phyloP scores from a whole-genome alignment of 345 rosid species.

The Trapa bicornis region DNA sequence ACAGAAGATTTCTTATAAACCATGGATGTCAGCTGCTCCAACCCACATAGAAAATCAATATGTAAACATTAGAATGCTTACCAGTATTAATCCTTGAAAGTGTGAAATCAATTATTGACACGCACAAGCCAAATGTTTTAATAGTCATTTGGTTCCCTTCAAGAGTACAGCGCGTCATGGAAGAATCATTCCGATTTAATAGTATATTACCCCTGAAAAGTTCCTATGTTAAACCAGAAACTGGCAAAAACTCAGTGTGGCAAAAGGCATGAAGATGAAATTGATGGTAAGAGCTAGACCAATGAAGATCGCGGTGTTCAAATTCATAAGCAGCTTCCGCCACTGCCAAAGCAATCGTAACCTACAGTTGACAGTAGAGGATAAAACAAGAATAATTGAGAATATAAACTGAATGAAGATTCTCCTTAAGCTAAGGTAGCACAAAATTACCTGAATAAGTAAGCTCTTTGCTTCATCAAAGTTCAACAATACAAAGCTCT shows the following conservation, averaged over 20 bases:
- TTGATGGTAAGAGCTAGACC: constrained; percentile 26
- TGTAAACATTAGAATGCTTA: constrained; percentile 14
- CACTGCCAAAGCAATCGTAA: constrained; percentile 76
- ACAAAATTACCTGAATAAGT: constrained; percentile 51
- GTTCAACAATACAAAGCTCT: constrained; percentile 68
- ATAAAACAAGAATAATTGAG: neutral
- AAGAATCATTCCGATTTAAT: constrained; percentile 51
- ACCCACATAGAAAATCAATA: neutral
- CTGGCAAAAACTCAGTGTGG: neutral
- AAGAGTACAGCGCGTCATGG: constrained; percentile 31
- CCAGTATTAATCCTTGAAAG: constrained; percentile 89
- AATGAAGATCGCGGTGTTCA: constrained; percentile 88
- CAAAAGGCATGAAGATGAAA: constrained; percentile 5
- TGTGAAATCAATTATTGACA: constrained; percentile 85
- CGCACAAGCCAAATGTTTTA: constrained; percentile 45
- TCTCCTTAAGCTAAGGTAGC: too few species aligned
- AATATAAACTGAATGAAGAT: neutral
- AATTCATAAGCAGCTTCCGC: constrained; percentile 95
- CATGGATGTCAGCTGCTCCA: neutral
- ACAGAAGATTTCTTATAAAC: constrained; percentile 4
- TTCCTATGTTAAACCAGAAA: constrained; percentile 5
- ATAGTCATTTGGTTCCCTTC: constrained; percentile 46
- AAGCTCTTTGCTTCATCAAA: constrained; percentile 77
- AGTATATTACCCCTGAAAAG: constrained; percentile 78
- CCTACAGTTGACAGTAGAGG: constrained; percentile 32